A percentile compares a stretch with the other conserved stretches of the same genome.
Conservation (phyloP, 2,329 filamentous ascomycete genomes). For the Neurospora sp. region DNA sequence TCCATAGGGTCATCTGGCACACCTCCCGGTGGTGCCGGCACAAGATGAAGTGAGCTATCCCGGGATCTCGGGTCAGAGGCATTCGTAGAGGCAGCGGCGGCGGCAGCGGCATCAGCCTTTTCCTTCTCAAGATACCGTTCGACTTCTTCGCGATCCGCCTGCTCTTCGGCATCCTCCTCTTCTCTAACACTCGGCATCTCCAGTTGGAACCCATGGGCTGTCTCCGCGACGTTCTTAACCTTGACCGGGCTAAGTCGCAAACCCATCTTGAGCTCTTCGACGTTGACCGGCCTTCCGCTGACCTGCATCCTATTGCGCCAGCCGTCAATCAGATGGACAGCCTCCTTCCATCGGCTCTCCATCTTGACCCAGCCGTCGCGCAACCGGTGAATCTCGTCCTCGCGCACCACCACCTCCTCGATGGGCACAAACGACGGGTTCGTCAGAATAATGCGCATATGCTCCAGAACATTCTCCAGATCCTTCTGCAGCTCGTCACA, state of each 20-base stretch:
- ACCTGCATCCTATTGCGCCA: conserved; percentile 78
- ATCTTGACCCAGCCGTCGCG: conserved; percentile 87
- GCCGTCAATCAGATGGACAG: conserved; percentile 80
- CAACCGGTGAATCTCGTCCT: conserved; percentile 79
- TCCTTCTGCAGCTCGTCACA: conserved; percentile 62
- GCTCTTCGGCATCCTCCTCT: conserved; percentile 34
- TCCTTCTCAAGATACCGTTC: conserved; percentile 19
- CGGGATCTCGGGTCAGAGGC: conserved; percentile 19
- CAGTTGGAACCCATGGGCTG: conserved; percentile 27
- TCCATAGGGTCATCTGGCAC: conserved; percentile 13
- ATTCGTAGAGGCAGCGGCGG: not conserved
- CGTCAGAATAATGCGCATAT: conserved; percentile 74
- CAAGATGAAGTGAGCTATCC: conserved; percentile 30
- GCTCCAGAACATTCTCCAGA: conserved; percentile 68
- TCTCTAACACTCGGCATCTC: conserved; percentile 32
- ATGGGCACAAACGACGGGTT: conserved; percentile 95
- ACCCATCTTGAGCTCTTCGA: conserved; percentile 59
- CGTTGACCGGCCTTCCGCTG: conserved; percentile 59
- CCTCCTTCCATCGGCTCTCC: conserved; percentile 83
- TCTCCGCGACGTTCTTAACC: conserved; percentile 41
- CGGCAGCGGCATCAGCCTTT: conserved; percentile 5
- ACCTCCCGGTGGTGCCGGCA: conserved; percentile 25
- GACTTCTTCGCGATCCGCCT: conserved; percentile 11
- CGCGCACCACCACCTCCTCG: conserved; percentile 86
- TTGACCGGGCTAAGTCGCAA: conserved; percentile 53